Evolutionary conservation across 169 alveolate genomes (phyloP), one percentile per base, ranked within the genome.

Genomic region (Cryptosporidium ubiquitum): DNA sequence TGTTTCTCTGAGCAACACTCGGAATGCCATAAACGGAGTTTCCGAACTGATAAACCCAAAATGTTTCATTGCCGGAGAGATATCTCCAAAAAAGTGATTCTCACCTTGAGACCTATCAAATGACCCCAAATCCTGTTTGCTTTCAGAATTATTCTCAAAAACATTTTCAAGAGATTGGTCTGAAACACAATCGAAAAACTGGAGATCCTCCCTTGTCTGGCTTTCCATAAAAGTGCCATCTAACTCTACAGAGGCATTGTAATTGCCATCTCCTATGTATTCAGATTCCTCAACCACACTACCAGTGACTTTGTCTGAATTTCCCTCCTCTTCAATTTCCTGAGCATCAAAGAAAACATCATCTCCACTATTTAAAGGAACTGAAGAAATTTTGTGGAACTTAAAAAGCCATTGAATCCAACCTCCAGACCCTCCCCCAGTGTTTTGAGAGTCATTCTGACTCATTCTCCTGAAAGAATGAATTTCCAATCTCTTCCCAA

Each of bases 351-450:
- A 79, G 47, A 79, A 79, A 29, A 61, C 58, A 33, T 61, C 89
- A 9, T 35, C 73, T 14, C 23, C 73, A 23, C 42, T 18, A 42
- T 29, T 23, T 3, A 60, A 20, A 18, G 85, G 69, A 79, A 66
- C 70, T 14, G 89, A 79, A 14, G 75, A 79, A 9, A 79, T 61
- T 39, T 26, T 58, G 35, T 79, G 89, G 12, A 79, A 47, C 40
- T 64, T 79, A 42, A 79, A 64, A 49, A 79, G 89, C 89, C 89
- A 79, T 16, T 79, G 89, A n/a, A 61, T 35, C 89, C 89, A 79
- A 18, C 74, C 33, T 1, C 44, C 75, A 3, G 73, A n/a, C 10
- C 66, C 52, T 20, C 40, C 49, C 26, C 69, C 69, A 74, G 35
- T 5, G 5, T 20, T 3, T 35, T 23, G 51, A 33, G 70, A 35